Conservation (phyloP, 2,329 filamentous ascomycete species). For the Cordyceps fumosorosea region DNA sequence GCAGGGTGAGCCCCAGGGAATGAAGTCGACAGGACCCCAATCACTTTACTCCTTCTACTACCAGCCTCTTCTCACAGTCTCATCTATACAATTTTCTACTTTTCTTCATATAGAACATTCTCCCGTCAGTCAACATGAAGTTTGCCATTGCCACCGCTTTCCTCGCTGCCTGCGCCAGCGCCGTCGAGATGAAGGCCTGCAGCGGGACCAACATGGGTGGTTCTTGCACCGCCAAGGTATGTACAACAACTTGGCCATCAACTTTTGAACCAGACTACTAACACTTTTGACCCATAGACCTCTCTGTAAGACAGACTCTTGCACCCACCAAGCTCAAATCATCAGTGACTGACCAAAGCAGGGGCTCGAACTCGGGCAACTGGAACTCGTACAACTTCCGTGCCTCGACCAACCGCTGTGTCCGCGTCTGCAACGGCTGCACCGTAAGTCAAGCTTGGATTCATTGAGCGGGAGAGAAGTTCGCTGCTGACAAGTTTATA, state of each 20-base stretch:
- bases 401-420: conserved; percentile 12
- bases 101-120: not conserved
- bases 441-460: not conserved
- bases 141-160: conserved; percentile 7
- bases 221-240: conserved; percentile 7
- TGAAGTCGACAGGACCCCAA: not conserved
- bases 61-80: not conserved
- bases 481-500: not conserved
- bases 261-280: not conserved
- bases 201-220: conserved; percentile 10
- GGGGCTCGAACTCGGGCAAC: conserved; percentile 8
- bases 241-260: not conserved
- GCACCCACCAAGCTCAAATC: not conserved
- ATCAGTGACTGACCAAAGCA: not conserved
- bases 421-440: conserved; percentile 13
- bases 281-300: not conserved
- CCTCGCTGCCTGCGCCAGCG: conserved; percentile 10
- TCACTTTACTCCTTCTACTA: not conserved
- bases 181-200: conserved; percentile 14
- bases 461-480: not conserved
- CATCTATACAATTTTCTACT: not conserved
- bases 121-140: not conserved
- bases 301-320: not conserved
- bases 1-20: not conserved
- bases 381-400: conserved; percentile 14